Conservation (phyloP, 495 filamentous ascomycete genomes). For the Xylaria bambusicola region DNA sequence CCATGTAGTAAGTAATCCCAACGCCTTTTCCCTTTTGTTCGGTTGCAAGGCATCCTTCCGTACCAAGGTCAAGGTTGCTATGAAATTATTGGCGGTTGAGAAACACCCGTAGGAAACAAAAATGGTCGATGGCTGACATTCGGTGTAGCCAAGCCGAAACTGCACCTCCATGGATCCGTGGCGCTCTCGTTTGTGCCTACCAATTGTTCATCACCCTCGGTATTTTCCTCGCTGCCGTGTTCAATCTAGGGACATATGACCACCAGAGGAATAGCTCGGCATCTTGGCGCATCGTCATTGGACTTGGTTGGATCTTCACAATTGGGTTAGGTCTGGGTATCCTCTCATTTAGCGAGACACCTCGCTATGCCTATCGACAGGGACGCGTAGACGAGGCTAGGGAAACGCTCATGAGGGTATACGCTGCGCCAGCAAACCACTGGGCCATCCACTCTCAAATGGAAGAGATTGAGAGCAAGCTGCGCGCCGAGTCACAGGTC, state of each 20-base stretch:
- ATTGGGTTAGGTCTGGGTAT: constrained; percentile 63
- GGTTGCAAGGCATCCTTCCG: too few relatives aligned
- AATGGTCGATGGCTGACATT: too few relatives aligned
- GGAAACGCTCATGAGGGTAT: constrained; percentile 13
- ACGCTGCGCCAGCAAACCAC: constrained; percentile 14
- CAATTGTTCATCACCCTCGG: constrained; percentile 80
- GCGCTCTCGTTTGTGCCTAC: constrained; percentile 61
- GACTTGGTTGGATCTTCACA: constrained; percentile 67
- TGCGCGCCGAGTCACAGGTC: constrained; percentile 10
- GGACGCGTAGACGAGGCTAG: constrained; percentile 14
- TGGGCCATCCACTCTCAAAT: constrained; percentile 14
- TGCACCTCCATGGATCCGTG: constrained; percentile 61
- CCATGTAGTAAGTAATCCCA: constrained; percentile 48
- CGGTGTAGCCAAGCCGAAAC: constrained; percentile 46
- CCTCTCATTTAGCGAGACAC: constrained; percentile 64
- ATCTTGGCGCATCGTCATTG: constrained; percentile 72
- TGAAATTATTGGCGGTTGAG: too few relatives aligned
- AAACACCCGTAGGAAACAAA: too few relatives aligned
- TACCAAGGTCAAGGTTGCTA: too few relatives aligned
- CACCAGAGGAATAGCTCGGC: constrained; percentile 39
- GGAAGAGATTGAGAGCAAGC: constrained; percentile 16
- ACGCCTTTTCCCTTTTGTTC: too few relatives aligned
- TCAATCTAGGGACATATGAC: constrained; percentile 62
- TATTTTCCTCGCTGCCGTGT: constrained; percentile 70
- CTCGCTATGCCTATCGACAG: constrained; percentile 43